Evolutionary conservation across 164 flowering plant genomes (phyloP), one percentile per base, ranked within the genome.

Genomic region (Tetrastigma voinierianum): DNA sequence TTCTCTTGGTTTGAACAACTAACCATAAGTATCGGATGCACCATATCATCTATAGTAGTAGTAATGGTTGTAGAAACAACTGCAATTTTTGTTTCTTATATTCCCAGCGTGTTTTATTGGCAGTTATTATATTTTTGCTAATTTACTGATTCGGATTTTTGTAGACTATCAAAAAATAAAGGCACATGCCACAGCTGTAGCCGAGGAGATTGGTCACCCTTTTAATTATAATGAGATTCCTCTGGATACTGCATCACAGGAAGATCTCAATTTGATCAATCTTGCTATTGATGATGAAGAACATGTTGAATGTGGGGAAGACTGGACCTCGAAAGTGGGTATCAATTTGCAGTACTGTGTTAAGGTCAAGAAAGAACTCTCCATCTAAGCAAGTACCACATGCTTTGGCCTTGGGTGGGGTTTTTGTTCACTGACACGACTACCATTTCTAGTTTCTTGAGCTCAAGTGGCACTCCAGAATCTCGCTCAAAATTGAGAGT

Each of bases 151-250:
- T 66, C 40, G 51, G 7, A n/a, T 80, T 56, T 46, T 17, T 78
- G 80, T 62, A 96, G 99, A 91, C 66, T 93, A 81, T 75, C 88
- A 86, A 70, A 96, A 87, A 75, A 88, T 96, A 60, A 89, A 83
- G 80, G 85, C 86, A 20, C 85, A 86, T 62, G 89, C 90, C 40
- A 60, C 66, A 2, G 78, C 78, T 11, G 67, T 88, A 72, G 93
- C 96, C 8, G 98, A 88, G 70, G 91, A 88, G 65, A 81, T 87
- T 63, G 80, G 82, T 51, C 58, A 52, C 32, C 61, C 83, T 56
- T 87, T 83, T 57, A 58, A 68, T 45, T 89, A 71, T 69, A 71
- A 72, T 43, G 91, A 89, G 49, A 68, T 87, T 69, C 76, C 81
- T 14, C 61, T 90, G 45, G 84, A 77, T 57, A 52, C 19, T 68